Evolutionary conservation across 2,329 filamentous ascomycete species (phyloP).

Genomic region (Colletotrichum tropicale): DNA sequence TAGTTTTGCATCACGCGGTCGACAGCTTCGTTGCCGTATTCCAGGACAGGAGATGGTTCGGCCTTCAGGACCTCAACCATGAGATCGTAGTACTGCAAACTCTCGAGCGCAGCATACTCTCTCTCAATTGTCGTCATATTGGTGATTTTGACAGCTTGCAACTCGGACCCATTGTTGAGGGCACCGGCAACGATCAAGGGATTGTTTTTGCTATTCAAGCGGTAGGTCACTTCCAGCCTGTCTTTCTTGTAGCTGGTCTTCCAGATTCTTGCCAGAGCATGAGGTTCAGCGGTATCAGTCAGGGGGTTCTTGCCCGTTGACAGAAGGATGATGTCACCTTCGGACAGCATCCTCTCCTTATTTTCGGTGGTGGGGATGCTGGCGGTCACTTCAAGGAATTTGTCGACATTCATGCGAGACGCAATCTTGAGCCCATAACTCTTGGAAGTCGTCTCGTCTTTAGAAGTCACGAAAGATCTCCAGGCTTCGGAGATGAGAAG

Average conservation of each 20-base stretch:
- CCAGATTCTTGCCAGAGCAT: constrained; percentile 87
- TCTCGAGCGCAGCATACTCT: constrained; percentile 91
- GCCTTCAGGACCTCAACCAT: constrained; percentile 91
- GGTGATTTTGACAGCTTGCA: constrained; percentile 82
- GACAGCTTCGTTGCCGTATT: constrained; percentile 77
- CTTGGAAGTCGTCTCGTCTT: constrained; percentile 82
- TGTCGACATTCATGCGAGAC: constrained; percentile 88
- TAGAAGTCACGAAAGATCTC: constrained; percentile 89
- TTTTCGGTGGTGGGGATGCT: constrained; percentile 74
- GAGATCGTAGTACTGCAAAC: constrained; percentile 92
- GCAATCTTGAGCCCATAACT: constrained; percentile 87
- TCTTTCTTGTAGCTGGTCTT: constrained; percentile 82
- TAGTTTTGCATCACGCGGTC: constrained; percentile 76
- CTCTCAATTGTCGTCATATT: constrained; percentile 95
- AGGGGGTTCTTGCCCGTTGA: constrained; percentile 77
- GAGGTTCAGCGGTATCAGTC: constrained; percentile 66
- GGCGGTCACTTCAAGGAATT: constrained; percentile 90
- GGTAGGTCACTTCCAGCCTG: constrained; percentile 83
- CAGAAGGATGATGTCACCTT: constrained; percentile 89
- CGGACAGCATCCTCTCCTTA: constrained; percentile 74
- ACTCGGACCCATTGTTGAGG: constrained; percentile 71
- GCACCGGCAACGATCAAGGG: constrained; percentile 56
- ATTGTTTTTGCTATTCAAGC: constrained; percentile 72
- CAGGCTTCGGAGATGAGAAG: constrained; percentile 92
- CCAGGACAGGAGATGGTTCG: constrained; percentile 86